Percentiles rank a stretch among this genome's conserved stretches.
Evolutionary conservation across 2,329 filamentous ascomycete genomes (phyloP).

Genomic region (Nemania sp.): DNA sequence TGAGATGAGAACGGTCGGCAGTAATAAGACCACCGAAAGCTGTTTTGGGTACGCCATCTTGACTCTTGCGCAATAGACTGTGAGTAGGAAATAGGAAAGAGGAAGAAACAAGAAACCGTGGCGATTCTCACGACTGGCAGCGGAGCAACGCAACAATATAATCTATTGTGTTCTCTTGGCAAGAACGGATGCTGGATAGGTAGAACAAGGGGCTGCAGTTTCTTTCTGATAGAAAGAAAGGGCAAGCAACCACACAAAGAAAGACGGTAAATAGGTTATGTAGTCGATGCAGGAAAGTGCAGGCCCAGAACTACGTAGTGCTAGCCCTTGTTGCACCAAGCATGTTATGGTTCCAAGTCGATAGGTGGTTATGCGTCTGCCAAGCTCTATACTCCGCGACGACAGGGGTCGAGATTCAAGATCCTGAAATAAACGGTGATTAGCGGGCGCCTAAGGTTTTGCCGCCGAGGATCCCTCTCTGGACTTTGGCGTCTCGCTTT

Average conservation of each 20-base stretch:
- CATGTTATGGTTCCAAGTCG: slow-evolving; percentile 1
- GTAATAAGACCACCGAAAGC: slow-evolving; percentile 26
- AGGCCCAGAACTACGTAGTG: not conserved
- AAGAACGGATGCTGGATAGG: too few species aligned
- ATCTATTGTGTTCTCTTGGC: too few species aligned
- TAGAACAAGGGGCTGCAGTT: too few species aligned
- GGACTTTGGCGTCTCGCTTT: not conserved
- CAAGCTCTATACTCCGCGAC: not conserved
- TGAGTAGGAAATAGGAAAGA: not conserved
- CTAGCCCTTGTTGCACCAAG: slow-evolving; percentile 10
- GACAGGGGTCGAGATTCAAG: not conserved
- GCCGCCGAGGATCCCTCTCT: slow-evolving; percentile 6
- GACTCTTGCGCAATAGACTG: too few species aligned
- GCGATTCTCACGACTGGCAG: too few species aligned
- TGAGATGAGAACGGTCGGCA: slow-evolving; percentile 41
- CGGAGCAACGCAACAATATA: too few species aligned
- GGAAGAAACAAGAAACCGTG: slow-evolving; percentile 14
- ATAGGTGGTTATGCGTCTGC: slow-evolving; percentile 6
- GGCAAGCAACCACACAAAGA: too few species aligned
- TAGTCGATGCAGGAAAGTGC: not conserved
- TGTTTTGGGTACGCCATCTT: slow-evolving; percentile 21
- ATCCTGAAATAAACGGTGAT: too few species aligned
- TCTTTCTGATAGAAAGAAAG: too few species aligned
- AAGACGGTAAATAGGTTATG: not conserved
- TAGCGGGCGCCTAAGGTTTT: slow-evolving; percentile 22